Evolutionary conservation across 2,329 filamentous ascomycete species (phyloP).

Genomic region (Colletotrichum endophyticum): DNA sequence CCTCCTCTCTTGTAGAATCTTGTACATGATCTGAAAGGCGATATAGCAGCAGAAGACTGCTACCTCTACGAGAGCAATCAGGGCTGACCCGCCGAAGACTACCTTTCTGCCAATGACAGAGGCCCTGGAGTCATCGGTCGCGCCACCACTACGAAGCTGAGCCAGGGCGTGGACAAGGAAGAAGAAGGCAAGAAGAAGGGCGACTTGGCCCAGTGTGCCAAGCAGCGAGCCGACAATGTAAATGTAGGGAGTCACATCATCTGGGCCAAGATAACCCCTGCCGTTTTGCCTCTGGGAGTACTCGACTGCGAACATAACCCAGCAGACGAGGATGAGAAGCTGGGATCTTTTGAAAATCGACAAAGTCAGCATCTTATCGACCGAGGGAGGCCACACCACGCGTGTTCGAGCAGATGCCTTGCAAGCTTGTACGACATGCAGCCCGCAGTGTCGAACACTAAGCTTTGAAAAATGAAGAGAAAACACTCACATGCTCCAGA

Average conservation of each 20-base stretch:
- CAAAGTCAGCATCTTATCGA: neutral
- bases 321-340: neutral
- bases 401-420: neutral
- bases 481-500: conserved; percentile 27
- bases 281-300: neutral
- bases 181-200: conserved; percentile 16
- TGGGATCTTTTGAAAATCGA: neutral
- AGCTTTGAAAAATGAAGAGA: neutral
- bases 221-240: neutral
- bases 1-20: neutral
- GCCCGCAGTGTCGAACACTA: neutral
- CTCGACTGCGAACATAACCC: neutral
- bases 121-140: neutral
- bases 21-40: neutral
- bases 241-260: neutral
- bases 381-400: neutral
- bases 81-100: neutral
- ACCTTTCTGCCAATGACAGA: neutral
- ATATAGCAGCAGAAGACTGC: neutral
- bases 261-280: neutral
- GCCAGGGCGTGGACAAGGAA: conserved; percentile 11
- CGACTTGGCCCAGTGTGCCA: neutral
- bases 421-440: neutral
- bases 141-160: neutral
- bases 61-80: neutral